Conservation (phyloP, 169 alveolate species). For the Eimeria tenella region DNA sequence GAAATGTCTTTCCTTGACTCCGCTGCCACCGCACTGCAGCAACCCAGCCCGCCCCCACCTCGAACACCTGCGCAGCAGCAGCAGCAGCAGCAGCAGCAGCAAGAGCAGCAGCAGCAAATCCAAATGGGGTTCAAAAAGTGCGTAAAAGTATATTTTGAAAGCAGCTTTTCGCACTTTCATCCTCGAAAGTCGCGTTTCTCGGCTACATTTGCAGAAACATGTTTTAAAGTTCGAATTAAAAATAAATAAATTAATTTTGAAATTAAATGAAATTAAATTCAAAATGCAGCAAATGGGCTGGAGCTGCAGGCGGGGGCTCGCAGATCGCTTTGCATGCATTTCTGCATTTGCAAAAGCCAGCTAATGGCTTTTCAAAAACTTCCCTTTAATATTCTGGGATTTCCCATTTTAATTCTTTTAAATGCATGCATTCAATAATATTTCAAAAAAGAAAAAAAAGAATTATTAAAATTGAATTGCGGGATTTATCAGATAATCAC, state of each 20-base stretch:
- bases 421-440: no score
- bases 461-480: no score
- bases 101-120: background rate
- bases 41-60: slow-evolving; percentile 90
- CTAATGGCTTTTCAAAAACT: background rate
- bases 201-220: no score
- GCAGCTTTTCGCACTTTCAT: background rate
- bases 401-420: no score
- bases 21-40: slow-evolving; percentile 88
- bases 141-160: background rate
- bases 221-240: no score
- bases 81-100: background rate
- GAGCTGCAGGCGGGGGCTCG: slow-evolving; percentile 8
- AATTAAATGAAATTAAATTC: no score
- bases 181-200: background rate
- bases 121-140: no score
- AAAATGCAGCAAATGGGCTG: background rate
- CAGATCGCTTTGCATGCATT: background rate
- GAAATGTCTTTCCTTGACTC: slow-evolving; percentile 45
- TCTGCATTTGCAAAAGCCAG: background rate
- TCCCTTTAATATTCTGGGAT: no score
- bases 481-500: background rate
- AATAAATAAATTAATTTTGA: no score
- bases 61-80: slow-evolving; percentile 80
- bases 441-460: no score